Base-by-base conservation (phyloP, 352 stramenopile species). In the Phytophthora uliginosa region DNA sequence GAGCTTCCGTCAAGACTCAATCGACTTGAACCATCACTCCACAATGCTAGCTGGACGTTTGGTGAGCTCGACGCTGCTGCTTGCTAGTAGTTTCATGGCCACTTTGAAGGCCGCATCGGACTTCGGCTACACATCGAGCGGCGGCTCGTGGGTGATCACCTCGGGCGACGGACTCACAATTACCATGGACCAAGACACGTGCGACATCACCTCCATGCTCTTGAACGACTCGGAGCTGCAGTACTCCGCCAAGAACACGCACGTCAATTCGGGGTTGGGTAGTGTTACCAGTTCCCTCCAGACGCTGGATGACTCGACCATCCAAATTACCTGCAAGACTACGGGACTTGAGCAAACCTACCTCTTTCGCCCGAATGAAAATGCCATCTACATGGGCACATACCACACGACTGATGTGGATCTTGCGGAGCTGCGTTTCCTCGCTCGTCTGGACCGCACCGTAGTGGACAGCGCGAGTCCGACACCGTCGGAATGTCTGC, bases 371-470 rank as follows among this genome's bases (percentile, higher is more conserved):
- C 71, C 76, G 1, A 74, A 81, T 18, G 81, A 88, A 56, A 88
- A 84, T 38, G 71, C 61, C 34, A 75, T 88, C 47, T 88, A 88
- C 73, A 85, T 88, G 78, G 78, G 76, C 33, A 88, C 81, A 13
- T 84, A 88, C 81, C 80, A 85, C 63, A 74, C 68, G 33, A 59
- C 45, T 4, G 73, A 78, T 26, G 50, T 78, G 15, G 59, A 69
- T 17, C 69, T 88, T 0, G 63, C 73, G 0, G 81, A 88, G 50
- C 59, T 88, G 17, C 81, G 81, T 38, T 88, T 88, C 63, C 66
- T 88, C 10, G 78, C 76, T 10, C 81, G 81, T 24, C 50, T 88
- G 4, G 72, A 77, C 24, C 59, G 58, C 10, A 59, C 40, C 7
- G 78, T 75, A 15, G 57, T 85, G 7, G 54, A 76, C 7, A 78